phyloP scores from a whole-genome alignment of 768 basidiomycete species.

The Scleroderma bovista region DNA sequence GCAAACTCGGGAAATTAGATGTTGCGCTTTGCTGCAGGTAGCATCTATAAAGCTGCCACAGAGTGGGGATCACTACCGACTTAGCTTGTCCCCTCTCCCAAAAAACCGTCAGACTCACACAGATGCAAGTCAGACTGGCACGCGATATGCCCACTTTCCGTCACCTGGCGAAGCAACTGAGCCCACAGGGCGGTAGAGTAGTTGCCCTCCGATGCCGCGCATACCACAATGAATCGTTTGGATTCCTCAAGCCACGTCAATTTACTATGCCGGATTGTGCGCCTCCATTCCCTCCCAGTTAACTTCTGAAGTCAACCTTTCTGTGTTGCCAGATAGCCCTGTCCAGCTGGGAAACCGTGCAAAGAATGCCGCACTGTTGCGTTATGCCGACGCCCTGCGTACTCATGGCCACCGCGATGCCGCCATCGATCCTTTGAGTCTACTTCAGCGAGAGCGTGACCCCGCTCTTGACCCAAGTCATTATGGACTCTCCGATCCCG shows the following conservation, averaged over 20 bases:
- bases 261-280: conserved; percentile 70
- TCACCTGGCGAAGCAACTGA: neutral
- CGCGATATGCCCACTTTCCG: conserved; percentile 30
- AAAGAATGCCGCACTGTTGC: conserved; percentile 69
- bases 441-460: conserved; percentile 79
- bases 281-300: conserved; percentile 18
- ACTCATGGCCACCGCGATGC: conserved; percentile 83
- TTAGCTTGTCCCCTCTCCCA: neutral
- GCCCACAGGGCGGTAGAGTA: neutral
- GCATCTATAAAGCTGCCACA: neutral
- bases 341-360: conserved; percentile 64
- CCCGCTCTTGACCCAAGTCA: conserved; percentile 70
- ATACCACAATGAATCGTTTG: conserved; percentile 81
- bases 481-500: conserved; percentile 61
- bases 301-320: neutral
- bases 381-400: conserved; percentile 88
- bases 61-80: neutral
- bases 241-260: conserved; percentile 59
- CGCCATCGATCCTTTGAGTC: conserved; percentile 79
- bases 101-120: too few species aligned
- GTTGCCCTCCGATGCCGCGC: conserved; percentile 29
- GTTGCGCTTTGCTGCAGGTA: too few species aligned
- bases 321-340: conserved; percentile 47
- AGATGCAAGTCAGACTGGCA: neutral
- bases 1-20: too few species aligned